Evolutionary conservation across 2,329 filamentous ascomycete species (phyloP), one percentile per base, ranked within the genome.

Genomic region (Fusarium odoratissimum): DNA sequence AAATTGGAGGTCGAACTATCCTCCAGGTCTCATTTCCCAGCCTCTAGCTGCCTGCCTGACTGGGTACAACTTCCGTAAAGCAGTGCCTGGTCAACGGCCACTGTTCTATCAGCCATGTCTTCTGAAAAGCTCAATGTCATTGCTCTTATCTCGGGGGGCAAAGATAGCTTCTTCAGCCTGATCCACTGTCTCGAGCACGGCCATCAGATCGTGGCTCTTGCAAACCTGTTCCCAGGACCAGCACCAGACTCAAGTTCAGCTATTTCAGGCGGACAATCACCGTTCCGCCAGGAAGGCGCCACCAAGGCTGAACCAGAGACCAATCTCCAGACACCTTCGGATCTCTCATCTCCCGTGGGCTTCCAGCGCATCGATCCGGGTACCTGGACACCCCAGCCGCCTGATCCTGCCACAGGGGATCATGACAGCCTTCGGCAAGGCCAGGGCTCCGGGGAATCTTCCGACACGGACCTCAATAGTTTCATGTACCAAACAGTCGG

Each of bases 401-500:
- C 61, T 44, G 49, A 49, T 25, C 55, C 64, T 41, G 54, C 54
- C 40, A 37, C 38, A 46, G 48, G 57, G 31, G 17, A 46, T 46
- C 49, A 67, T 71, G 60, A 58, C 51, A 59, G 42, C 30, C 25
- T 52, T 55, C 44, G 66, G 52, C 16, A 60, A 52, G 46, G 42
- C 60, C 48, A 70, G 44, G 48, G 56, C 37, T 44, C 52, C 38
- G 64, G 67, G 52, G 64, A 75, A 62, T 21, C 65, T 66, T 64
- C 75, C 59, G 80, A 85, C 51, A 80, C 78, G 52, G 84, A 98
- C 81, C 87, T 97, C 76, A 94, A 99, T 82, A 98, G 95, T 84
- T 98, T 96, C 90, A 99, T 99, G 96, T 99, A 98, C 86, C 96
- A 99, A 85, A 99, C 96, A 6, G 93, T 98, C 67, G 96, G 96